Evolutionary conservation across 352 stramenopile genomes (phyloP), one percentile per base, ranked within the genome.

Genomic region (Phytophthora ramorum): DNA sequence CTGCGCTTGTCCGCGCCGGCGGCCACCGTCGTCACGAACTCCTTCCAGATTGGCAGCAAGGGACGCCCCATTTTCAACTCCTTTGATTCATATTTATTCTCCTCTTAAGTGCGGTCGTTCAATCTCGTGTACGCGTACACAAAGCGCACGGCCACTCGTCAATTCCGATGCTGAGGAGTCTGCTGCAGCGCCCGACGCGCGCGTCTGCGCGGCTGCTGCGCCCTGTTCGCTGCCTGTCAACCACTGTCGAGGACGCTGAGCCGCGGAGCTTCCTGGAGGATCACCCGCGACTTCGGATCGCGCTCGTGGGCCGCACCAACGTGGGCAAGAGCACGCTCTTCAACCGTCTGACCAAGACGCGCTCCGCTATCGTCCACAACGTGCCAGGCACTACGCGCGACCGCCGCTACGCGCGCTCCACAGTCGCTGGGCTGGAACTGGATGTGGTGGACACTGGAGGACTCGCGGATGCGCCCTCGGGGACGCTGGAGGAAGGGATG

Each of bases 261-360:
- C 40, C 50, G 7, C 55, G 59, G 0, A 7, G 5, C 10, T 72
- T 71, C 19, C 46, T 74, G 20, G 52, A 65, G 20, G 73, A 82
- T 14, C 81, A 84, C 57, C 75, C 84, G 20, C 85, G 81, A 8
- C 87, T 93, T 35, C 85, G 85, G 26, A 76, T 95, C 20, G 87
- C 85, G 37, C 83, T 95, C 26, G 87, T 95, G n/a, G 87, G 87
- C 0, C 83, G 87, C 46, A 93, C 87, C 19, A 95, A 95, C 68
- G 85, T 95, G 38, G 87, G 87, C 56, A 95, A 95, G 66, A 93
- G 85, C 43, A 95, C 87, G 68, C 83, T 95, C 24, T 95, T 90
- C 75, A 95, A 95, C 68, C 79, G 87, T 19, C 59, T 95, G 50
- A 95, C 87, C 53, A 92, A 91, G 69, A 83, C 85, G 17, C 81